Conservation (phyloP, 73 alveolate genomes). For the Paramecium primaurelia region DNA sequence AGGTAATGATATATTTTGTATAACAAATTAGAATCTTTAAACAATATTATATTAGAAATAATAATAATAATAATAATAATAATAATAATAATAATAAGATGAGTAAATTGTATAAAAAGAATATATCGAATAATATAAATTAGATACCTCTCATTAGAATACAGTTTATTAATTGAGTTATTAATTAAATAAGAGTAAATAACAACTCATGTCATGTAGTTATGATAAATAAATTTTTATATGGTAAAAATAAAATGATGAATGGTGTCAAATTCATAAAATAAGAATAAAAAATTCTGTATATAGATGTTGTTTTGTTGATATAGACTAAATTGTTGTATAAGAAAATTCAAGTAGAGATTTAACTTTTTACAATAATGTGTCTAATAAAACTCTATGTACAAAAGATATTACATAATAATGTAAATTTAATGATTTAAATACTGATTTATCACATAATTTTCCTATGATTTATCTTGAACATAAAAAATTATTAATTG, state of each 20-base stretch:
- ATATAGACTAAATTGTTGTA: background rate
- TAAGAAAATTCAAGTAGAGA: background rate
- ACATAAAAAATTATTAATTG: background rate
- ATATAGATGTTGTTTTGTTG: background rate
- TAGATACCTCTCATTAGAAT: background rate
- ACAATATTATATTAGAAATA: background rate
- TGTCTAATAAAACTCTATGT: background rate
- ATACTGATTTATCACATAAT: background rate
- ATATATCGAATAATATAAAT: background rate
- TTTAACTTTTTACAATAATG: background rate
- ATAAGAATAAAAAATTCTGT: background rate
- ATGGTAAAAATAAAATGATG: background rate
- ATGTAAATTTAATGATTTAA: background rate
- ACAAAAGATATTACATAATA: background rate
- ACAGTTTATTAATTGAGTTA: background rate
- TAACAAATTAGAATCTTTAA: background rate
- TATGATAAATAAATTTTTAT: background rate
- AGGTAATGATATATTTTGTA: background rate
- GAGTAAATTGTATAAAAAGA: too few species aligned
- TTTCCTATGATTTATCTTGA: background rate
- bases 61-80: background rate
- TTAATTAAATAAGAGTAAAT: background rate
- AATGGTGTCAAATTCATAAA: background rate
- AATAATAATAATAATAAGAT: too few species aligned
- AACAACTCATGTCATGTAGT: background rate